Evolutionary conservation across 805 yeast species (phyloP), one percentile per base, ranked within the genome.

Genomic region (Starmerella etchellsii): DNA sequence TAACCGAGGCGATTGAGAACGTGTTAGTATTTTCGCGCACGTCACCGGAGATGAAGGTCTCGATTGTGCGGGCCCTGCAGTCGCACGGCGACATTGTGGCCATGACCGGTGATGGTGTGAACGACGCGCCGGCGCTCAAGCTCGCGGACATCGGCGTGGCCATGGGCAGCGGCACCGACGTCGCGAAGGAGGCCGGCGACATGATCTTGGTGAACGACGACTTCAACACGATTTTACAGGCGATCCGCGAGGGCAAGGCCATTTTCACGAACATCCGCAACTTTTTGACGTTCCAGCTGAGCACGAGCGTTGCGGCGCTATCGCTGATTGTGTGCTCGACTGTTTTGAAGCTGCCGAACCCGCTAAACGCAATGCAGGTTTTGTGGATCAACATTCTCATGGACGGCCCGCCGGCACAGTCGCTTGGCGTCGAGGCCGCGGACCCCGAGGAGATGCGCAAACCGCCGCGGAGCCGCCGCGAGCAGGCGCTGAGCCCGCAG

Each of bases 331-430:
- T 95, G 1, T 66, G 87, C 49, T 71, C 95, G 2, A 88, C 97
- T 1, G 64, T 87, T 41, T 77, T 87, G 56, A 82, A 82, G 43
- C 68, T 88, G 44, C 95, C 95, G 37, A 87, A 84, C 53, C 98
- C 98, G 10, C 70, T 88, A 53, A 88, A 88, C 58, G 95, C 98
- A 23, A 88, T 88, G 98, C 97, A 91, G 67, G 91, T 88, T 53
- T 67, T 88, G 54, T 88, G 97, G 96, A 88, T 88, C 59, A 88
- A 88, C 59, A 91, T 88, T 48, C 69, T 88, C 43, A 88, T 88
- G 98, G 98, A 88, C 64, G 98, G 98, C 1, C 98, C 98, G 10
- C 98, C 98, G 3, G 97, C 97, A 1, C 98, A 88, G 64, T 81
- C 94, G 0, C 67, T 88, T 33, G 98, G 98, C 44, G 97, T 91